A percentile compares a stretch with the other conserved stretches of the same genome.
Conservation (phyloP, 2,329 filamentous ascomycete genomes). For the Purpureocillium lavendulum region DNA sequence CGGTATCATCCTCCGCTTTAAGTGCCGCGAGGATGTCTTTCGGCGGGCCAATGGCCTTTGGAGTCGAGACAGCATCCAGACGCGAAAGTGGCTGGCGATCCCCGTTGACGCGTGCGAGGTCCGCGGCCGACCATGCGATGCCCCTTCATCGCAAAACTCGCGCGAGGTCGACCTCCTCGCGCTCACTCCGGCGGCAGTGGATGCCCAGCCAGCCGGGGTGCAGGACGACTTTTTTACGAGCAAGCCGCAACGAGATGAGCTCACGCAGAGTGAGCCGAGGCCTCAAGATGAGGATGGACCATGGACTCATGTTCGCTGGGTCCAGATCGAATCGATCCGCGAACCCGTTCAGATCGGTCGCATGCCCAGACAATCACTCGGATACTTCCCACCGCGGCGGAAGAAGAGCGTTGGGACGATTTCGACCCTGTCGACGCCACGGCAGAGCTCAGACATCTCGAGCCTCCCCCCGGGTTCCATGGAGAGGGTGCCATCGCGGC, state of each 20-base stretch:
- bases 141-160: slow-evolving; percentile 32
- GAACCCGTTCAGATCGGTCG: slow-evolving; percentile 78
- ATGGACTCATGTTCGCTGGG: slow-evolving; percentile 88
- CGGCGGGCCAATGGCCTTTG: slow-evolving; percentile 87
- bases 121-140: slow-evolving; percentile 63
- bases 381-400: slow-evolving; percentile 84
- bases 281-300: slow-evolving; percentile 48
- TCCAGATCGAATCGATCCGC: slow-evolving; percentile 61
- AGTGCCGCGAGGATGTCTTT: slow-evolving; percentile 75
- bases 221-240: slow-evolving; percentile 33
- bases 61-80: slow-evolving; percentile 86
- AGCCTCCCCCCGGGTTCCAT: slow-evolving; percentile 31
- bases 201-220: slow-evolving; percentile 11
- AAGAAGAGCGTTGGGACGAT: slow-evolving; percentile 71
- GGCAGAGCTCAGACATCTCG: slow-evolving; percentile 53
- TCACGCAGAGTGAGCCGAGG: slow-evolving; percentile 11
- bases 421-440: slow-evolving; percentile 59
- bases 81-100: slow-evolving; percentile 69
- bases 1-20: slow-evolving; percentile 83
- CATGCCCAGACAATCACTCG: slow-evolving; percentile 69
- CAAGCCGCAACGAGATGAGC: slow-evolving; percentile 23
- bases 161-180: slow-evolving; percentile 43
- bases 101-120: slow-evolving; percentile 85
- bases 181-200: slow-evolving; percentile 31
- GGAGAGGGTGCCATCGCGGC: slow-evolving; percentile 26